These are phyloP conservation scores for Solanum ahanhuiri DNA, from an alignment of 257 asterid species.

Conservation along the genomic window DNA sequence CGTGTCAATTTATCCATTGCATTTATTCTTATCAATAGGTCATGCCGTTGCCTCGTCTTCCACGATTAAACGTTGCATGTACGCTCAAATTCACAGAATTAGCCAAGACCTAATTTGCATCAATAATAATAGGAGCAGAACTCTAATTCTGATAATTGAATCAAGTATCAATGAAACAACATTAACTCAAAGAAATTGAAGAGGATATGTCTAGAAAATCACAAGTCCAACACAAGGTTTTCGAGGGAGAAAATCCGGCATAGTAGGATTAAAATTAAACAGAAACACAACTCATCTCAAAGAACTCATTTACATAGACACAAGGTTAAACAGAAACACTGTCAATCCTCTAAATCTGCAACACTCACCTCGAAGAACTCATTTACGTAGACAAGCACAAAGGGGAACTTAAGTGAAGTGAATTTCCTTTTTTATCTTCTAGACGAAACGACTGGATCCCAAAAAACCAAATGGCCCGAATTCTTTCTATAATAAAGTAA, in stretches of 20 bases:
- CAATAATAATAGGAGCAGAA: background rate
- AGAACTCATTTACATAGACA: background rate
- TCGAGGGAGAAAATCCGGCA: background rate
- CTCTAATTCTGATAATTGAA: background rate
- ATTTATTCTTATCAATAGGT: background rate
- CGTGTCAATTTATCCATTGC: background rate
- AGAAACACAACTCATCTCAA: background rate
- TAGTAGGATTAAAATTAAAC: background rate
- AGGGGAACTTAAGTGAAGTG: background rate
- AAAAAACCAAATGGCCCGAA: background rate
- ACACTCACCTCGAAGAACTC: background rate
- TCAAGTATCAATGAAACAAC: background rate
- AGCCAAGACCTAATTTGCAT: background rate
- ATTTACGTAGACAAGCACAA: background rate
- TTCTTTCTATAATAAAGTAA: background rate
- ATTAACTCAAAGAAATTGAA: background rate
- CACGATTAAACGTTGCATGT: background rate
- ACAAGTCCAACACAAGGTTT: background rate
- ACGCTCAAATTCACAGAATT: no score
- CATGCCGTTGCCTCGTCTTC: background rate
- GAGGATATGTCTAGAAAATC: background rate
- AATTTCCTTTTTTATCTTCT: background rate
- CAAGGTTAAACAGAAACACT: background rate
- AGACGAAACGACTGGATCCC: background rate
- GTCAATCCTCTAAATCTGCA: background rate